These are phyloP conservation scores for Pichia kudriavzevii DNA, from an alignment of 1,139 yeast genomes.

Conservation along the genomic window DNA sequence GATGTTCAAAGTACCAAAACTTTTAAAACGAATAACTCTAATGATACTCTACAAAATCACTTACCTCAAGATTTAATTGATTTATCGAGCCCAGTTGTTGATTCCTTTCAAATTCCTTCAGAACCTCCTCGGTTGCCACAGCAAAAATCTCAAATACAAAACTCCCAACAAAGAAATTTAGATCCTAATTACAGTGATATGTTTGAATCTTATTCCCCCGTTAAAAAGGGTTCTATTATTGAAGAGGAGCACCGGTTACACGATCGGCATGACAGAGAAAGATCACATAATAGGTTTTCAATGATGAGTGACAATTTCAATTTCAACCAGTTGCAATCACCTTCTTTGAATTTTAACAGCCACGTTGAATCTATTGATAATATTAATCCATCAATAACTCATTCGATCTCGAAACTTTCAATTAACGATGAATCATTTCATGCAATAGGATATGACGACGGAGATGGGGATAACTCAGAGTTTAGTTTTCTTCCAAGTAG, in stretches of 20 bases:
- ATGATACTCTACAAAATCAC: conserved; percentile 13
- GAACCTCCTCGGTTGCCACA: not conserved
- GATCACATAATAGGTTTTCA: conserved; percentile 11
- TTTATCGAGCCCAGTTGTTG: conserved; percentile 19
- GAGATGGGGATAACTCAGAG: conserved; percentile 11
- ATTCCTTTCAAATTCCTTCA: not conserved
- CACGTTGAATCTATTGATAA: conserved; percentile 20
- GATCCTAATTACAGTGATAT: conserved; percentile 14
- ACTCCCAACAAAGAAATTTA: not conserved
- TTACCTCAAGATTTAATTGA: conserved; percentile 22
- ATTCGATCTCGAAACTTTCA: conserved; percentile 10
- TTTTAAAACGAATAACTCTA: conserved; percentile 15
- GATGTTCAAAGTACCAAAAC: conserved; percentile 10
- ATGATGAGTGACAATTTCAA: conserved; percentile 10
- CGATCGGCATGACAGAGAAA: too few species aligned
- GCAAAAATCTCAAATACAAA: not conserved
- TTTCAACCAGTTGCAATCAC: conserved; percentile 15
- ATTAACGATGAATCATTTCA: conserved; percentile 16
- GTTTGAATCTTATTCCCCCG: conserved; percentile 14
- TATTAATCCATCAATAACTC: conserved; percentile 15
- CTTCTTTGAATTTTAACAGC: conserved; percentile 21
- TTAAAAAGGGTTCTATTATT: not conserved
- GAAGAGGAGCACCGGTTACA: not conserved
- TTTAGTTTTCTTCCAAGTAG: conserved; percentile 17
- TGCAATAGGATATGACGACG: conserved; percentile 25